Conservation (phyloP, 768 basidiomycete genomes). For the Phanerochaete sordida region DNA sequence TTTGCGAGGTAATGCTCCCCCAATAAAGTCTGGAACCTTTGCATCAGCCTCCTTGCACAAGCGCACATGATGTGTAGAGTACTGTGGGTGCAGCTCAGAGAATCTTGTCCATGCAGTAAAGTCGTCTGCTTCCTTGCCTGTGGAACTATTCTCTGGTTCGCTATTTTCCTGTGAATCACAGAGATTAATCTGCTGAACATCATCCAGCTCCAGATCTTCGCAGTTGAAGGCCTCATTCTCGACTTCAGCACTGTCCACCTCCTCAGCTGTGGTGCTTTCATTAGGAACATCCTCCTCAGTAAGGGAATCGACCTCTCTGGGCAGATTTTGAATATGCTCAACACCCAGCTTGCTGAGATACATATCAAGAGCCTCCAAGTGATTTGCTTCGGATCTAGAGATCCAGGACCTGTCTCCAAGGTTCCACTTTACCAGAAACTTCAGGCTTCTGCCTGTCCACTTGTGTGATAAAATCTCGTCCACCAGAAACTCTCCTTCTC, state of each 20-base stretch:
- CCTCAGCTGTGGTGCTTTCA: too few relatives aligned
- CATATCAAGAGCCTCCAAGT: background rate
- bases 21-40: slow-evolving; percentile 27
- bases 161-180: background rate
- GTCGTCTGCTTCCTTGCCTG: too few relatives aligned
- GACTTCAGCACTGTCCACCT: too few relatives aligned
- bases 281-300: too few relatives aligned
- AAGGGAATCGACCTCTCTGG: too few relatives aligned
- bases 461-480: background rate
- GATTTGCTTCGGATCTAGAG: background rate
- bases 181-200: background rate
- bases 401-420: background rate
- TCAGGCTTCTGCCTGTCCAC: slow-evolving; percentile 13
- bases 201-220: too few relatives aligned
- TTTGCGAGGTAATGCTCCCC: slow-evolving; percentile 24
- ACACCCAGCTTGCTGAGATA: background rate
- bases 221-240: too few relatives aligned
- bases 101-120: background rate
- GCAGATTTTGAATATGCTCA: background rate
- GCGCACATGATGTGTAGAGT: slow-evolving; percentile 19
- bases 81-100: slow-evolving; percentile 12
- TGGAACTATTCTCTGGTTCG: background rate
- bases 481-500: background rate
- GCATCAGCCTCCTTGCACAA: background rate
- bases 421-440: background rate